These are phyloP conservation scores for Mycena polygramma DNA, from an alignment of 768 basidiomycete genomes.

Conservation along the genomic window DNA sequence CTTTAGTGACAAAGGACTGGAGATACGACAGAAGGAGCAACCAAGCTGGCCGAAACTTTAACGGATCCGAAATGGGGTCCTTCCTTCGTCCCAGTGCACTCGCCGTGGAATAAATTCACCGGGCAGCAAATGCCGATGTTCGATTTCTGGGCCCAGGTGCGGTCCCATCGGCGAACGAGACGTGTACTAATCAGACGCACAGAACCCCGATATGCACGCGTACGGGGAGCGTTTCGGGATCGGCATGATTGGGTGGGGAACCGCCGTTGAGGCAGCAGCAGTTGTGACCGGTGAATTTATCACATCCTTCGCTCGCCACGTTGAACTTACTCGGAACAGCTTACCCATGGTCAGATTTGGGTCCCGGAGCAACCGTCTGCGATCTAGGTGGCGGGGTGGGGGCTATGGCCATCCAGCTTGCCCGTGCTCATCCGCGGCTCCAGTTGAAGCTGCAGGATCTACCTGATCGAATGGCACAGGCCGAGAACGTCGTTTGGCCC, in stretches of 20 bases:
- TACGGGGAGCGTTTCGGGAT: slow-evolving; percentile 33
- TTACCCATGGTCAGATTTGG: slow-evolving; percentile 45
- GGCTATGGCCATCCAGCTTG: slow-evolving; percentile 42
- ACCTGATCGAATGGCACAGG: slow-evolving; percentile 42
- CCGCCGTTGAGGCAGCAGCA: slow-evolving; percentile 29
- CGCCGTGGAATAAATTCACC: slow-evolving; percentile 31
- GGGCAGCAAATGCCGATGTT: slow-evolving; percentile 32
- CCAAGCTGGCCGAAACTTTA: slow-evolving; percentile 30
- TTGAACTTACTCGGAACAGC: slow-evolving; percentile 30
- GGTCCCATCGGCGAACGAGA: background rate
- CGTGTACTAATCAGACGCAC: background rate
- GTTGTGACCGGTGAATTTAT: slow-evolving; percentile 24
- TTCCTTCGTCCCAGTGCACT: slow-evolving; percentile 33
- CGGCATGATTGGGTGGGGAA: slow-evolving; percentile 36
- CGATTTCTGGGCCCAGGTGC: slow-evolving; percentile 34
- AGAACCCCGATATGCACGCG: slow-evolving; percentile 27
- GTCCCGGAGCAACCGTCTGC: slow-evolving; percentile 42
- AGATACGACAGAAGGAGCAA: slow-evolving; percentile 30
- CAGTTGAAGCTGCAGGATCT: slow-evolving; percentile 46
- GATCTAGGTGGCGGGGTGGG: slow-evolving; percentile 51
- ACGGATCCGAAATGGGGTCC: slow-evolving; percentile 32
- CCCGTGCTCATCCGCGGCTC: slow-evolving; percentile 42
- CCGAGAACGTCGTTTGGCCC: slow-evolving; percentile 46
- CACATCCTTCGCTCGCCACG: background rate
- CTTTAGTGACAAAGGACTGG: slow-evolving; percentile 19